These are phyloP conservation scores for Aspergillus arachidicola DNA, from an alignment of 2,329 filamentous ascomycete species.

Conservation along the genomic window DNA sequence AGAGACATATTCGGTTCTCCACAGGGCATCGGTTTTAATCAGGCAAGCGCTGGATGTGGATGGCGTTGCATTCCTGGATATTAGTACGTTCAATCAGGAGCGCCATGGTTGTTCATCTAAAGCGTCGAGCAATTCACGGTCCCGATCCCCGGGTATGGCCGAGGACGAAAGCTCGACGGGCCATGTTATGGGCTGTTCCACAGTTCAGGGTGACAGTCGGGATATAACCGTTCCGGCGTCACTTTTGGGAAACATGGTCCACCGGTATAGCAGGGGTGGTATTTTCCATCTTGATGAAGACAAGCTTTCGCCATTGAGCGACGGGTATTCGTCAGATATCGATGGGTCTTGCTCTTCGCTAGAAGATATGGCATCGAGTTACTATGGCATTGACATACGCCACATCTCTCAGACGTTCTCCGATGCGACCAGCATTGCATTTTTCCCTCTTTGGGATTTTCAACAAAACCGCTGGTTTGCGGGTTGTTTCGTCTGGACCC, in stretches of 20 bases:
- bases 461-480: neutral
- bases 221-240: neutral
- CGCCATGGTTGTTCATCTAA: neutral
- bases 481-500: neutral
- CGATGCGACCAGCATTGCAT: neutral
- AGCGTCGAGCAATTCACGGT: neutral
- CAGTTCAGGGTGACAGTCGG: no score
- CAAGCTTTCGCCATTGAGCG: neutral
- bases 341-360: neutral
- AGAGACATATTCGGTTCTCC: neutral
- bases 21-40: neutral
- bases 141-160: neutral
- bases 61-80: neutral
- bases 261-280: neutral
- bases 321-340: neutral
- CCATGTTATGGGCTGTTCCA: neutral
- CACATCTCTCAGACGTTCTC: neutral
- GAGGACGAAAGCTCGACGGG: neutral
- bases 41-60: neutral
- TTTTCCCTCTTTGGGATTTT: conserved; percentile 1
- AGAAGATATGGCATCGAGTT: neutral
- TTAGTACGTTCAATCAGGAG: neutral
- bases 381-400: neutral
- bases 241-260: neutral
- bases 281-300: neutral